phyloP scores from a whole-genome alignment of 306 rosid genomes.

The Benincasa hispida region DNA sequence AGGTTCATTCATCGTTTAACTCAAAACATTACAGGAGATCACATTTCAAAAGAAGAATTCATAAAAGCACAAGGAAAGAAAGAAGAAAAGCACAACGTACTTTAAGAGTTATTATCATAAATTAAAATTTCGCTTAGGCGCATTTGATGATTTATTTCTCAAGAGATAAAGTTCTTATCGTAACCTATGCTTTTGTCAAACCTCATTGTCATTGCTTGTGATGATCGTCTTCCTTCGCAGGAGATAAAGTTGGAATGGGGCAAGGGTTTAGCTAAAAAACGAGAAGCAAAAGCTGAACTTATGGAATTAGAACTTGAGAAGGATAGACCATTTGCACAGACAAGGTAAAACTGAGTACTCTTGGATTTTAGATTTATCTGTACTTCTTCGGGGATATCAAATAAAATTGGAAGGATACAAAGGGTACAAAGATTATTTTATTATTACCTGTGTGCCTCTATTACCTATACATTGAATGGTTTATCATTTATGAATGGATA shows the following conservation, averaged over 20 bases:
- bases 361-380: background rate
- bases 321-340: slow-evolving; percentile 74
- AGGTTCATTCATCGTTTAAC: too few species aligned
- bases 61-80: slow-evolving; percentile 53
- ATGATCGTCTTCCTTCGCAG: slow-evolving; percentile 19
- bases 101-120: background rate
- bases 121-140: background rate
- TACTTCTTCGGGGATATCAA: background rate
- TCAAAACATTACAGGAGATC: slow-evolving; percentile 35
- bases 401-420: background rate
- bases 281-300: slow-evolving; percentile 70
- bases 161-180: slow-evolving; percentile 35
- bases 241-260: slow-evolving; percentile 88
- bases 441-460: background rate
- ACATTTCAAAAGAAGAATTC: slow-evolving; percentile 58
- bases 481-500: background rate
- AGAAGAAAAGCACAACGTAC: slow-evolving; percentile 82
- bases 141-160: background rate
- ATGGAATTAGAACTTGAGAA: slow-evolving; percentile 80
- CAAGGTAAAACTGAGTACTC: slow-evolving; percentile 38
- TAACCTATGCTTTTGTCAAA: background rate
- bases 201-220: background rate
- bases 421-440: too few species aligned
- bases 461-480: background rate
- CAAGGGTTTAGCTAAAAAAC: slow-evolving; percentile 89